Evolutionary conservation across 78 protist genomes (phyloP), one percentile per base, ranked within the genome.

Genomic region (Cavenderia fasciculata): DNA sequence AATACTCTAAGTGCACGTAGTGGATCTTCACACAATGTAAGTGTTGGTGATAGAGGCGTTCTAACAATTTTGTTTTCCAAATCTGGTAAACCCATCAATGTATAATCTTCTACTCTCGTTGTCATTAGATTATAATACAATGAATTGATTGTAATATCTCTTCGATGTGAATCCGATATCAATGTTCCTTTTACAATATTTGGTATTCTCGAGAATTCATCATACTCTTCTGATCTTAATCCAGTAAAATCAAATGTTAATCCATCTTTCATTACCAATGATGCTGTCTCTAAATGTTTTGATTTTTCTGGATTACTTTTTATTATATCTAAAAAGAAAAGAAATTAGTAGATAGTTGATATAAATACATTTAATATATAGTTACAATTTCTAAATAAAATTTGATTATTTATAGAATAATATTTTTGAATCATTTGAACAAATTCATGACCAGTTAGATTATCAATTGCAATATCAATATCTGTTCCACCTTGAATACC

Each of bases 101-200:
- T 74, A 19, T 76, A 78, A 68, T 96, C 98, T 43, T 95, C 97
- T 16, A 96, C 76, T n/a, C 0, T 16, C 1, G 54, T 41, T 14
- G 86, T 63, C 43, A 78, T 29, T 29, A 98, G 21, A 87, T 98
- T 98, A 77, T 96, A 98, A 57, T 94, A 98, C 21, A 98, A 56
- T 8, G 97, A 33, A 86, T 98, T 98, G 25, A 97, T 95, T 27
- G 99, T 97, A 41, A 98, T 57, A 76, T 98, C 99, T 21, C 99
- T 87, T 25, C 99, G 76, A 18, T 23, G n/a, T n/a, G 97, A 97
- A 89, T 98, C 99, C 14, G 92, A 85, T 44, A 31, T 31, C 1
- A 97, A 95, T 6, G 98, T 92, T 8, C 99, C 99, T 7, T 41
- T 7, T 36, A 2, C 49, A 23, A 94, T 75, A 0, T 18, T 2